Evolutionary conservation across 768 basidiomycete genomes (phyloP).

Genomic region (Mycena maculata): DNA sequence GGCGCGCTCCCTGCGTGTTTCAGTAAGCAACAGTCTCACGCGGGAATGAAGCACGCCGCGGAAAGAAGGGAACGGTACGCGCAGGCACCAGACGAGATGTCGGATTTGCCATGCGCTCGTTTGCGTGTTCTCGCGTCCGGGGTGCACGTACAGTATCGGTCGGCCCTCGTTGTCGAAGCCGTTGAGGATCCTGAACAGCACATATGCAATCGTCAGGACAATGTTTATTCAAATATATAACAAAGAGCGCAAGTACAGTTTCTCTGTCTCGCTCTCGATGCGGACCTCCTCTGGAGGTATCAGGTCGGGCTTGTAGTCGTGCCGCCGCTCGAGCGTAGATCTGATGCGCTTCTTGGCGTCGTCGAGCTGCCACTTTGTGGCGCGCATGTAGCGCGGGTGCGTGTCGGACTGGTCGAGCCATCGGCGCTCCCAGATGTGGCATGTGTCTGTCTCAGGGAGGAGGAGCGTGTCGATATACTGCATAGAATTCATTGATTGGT

Average conservation of each 20-base stretch:
- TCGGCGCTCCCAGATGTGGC: conserved; percentile 79
- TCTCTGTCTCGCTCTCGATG: conserved; percentile 86
- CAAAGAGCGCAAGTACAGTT: conserved; percentile 74
- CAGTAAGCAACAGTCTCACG: not conserved
- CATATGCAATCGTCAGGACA: too few relatives aligned
- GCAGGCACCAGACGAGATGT: conserved; percentile 91
- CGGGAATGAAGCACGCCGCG: too few relatives aligned
- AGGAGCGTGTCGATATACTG: conserved; percentile 54
- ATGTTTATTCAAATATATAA: conserved; percentile 4
- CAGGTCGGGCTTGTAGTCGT: conserved; percentile 87
- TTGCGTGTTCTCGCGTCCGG: conserved; percentile 88
- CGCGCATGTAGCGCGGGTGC: conserved; percentile 80
- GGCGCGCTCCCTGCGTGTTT: conserved; percentile 79
- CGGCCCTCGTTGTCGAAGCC: conserved; percentile 90
- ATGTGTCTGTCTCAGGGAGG: conserved; percentile 76
- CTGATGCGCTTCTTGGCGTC: conserved; percentile 85
- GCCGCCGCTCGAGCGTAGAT: conserved; percentile 84
- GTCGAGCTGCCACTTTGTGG: conserved; percentile 83
- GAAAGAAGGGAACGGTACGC: conserved; percentile 52
- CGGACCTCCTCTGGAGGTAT: conserved; percentile 85
- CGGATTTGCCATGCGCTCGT: conserved; percentile 80
- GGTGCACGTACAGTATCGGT: conserved; percentile 91
- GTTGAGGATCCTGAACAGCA: conserved; percentile 69
- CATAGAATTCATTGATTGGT: not conserved
- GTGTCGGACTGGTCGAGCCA: conserved; percentile 81